Evolutionary conservation across 768 basidiomycete species (phyloP).

Genomic region (Stropharia rugosoannulata): DNA sequence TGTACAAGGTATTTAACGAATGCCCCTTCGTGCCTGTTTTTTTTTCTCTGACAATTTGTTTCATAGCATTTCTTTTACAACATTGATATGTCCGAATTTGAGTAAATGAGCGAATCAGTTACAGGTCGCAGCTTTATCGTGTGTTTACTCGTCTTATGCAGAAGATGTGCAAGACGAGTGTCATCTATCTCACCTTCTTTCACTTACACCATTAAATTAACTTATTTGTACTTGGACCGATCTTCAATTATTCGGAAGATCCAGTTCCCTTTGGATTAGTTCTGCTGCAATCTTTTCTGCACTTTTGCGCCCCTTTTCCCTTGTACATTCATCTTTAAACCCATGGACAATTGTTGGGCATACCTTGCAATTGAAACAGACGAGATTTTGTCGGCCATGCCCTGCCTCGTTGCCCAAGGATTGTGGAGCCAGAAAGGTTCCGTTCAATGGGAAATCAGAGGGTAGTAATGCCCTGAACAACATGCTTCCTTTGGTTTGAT

Average conservation of each 20-base stretch:
- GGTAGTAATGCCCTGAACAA: no score
- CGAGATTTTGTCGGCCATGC: not conserved
- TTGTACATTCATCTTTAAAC: not conserved
- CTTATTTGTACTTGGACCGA: no score
- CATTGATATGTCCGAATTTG: conserved; percentile 61
- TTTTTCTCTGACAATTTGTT: conserved; percentile 5
- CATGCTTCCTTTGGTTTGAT: no score
- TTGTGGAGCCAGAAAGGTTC: no score
- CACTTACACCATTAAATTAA: no score
- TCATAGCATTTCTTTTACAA: conserved; percentile 59
- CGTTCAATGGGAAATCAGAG: no score
- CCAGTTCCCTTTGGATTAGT: no score
- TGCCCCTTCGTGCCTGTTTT: not conserved
- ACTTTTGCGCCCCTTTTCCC: not conserved
- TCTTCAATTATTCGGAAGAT: no score
- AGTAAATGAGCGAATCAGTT: conserved; percentile 26
- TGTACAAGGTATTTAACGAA: conserved; percentile 66
- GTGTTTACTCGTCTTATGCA: not conserved
- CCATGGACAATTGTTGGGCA: no score
- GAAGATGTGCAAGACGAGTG: not conserved
- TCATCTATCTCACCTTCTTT: not conserved
- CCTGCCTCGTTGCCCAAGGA: not conserved
- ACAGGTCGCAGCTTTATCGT: not conserved
- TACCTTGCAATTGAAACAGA: not conserved
- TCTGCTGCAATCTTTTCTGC: no score